Conservation (phyloP, 2,329 filamentous ascomycete species). For the Rasamsonia emersonii region DNA sequence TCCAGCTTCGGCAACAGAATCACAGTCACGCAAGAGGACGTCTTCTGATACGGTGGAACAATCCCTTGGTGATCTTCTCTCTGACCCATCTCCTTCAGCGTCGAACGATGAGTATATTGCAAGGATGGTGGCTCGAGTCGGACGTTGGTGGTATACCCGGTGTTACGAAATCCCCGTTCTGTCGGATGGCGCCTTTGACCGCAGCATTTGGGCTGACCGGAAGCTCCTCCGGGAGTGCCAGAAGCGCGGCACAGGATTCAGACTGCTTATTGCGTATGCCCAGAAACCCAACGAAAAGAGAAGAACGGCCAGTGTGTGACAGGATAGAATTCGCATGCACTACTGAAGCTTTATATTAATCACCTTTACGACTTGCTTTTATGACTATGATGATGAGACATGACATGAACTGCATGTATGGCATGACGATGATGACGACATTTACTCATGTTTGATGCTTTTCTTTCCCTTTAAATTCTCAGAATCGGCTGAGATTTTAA, state of each 20-base stretch:
- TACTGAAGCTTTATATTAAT: neutral
- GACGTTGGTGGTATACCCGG: constrained; percentile 90
- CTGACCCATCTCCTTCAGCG: constrained; percentile 58
- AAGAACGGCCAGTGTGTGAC: constrained; percentile 36
- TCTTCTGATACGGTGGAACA: constrained; percentile 32
- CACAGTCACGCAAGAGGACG: constrained; percentile 15
- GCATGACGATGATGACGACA: constrained; percentile 1
- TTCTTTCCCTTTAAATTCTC: neutral
- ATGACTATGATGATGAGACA: constrained; percentile 8
- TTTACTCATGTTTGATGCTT: constrained; percentile 1
- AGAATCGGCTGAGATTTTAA: too few relatives aligned
- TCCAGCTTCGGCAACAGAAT: constrained; percentile 15
- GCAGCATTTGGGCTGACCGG: constrained; percentile 71
- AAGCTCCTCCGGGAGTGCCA: constrained; percentile 75
- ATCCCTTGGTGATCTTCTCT: constrained; percentile 62
- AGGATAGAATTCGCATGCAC: constrained; percentile 7
- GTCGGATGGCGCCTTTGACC: constrained; percentile 40
- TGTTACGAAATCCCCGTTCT: constrained; percentile 72
- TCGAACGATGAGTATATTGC: constrained; percentile 76
- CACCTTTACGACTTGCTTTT: neutral
- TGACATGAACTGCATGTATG: neutral
- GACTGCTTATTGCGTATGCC: constrained; percentile 84
- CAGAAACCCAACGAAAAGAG: constrained; percentile 57
- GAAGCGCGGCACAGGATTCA: constrained; percentile 75
- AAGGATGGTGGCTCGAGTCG: constrained; percentile 84